These are phyloP conservation scores for Lactarius pseudohatsudake DNA, from an alignment of 768 basidiomycete genomes.

Conservation along the genomic window DNA sequence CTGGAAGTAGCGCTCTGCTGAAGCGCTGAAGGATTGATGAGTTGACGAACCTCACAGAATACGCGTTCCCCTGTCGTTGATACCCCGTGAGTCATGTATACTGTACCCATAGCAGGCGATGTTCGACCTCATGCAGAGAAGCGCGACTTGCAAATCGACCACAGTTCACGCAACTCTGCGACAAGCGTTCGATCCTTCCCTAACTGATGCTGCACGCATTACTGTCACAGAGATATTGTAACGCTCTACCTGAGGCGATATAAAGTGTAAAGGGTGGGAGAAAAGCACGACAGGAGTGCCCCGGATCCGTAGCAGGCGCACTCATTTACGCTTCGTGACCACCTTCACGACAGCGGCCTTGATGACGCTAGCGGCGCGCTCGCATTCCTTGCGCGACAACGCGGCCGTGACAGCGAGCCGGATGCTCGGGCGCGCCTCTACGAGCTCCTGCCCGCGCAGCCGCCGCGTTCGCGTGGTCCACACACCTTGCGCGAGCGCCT, in stretches of 20 bases:
- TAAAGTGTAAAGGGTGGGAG: neutral
- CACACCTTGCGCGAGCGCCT: slow-evolving; percentile 76
- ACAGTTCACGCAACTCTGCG: too few species aligned
- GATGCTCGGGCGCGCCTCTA: slow-evolving; percentile 81
- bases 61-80: slow-evolving; percentile 36
- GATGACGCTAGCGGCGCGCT: slow-evolving; percentile 79
- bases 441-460: slow-evolving; percentile 78
- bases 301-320: neutral
- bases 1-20: too few species aligned
- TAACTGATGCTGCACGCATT: neutral
- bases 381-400: slow-evolving; percentile 84
- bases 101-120: too few species aligned
- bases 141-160: too few species aligned
- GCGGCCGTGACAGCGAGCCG: slow-evolving; percentile 79
- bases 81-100: too few species aligned
- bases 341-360: slow-evolving; percentile 72
- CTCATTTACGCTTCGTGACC: slow-evolving; percentile 54
- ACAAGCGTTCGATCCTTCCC: too few species aligned
- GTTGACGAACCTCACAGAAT: too few species aligned
- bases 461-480: slow-evolving; percentile 83
- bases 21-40: too few species aligned
- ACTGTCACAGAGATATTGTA: neutral
- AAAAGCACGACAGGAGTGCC: neutral
- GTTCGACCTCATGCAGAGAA: too few species aligned
- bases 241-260: neutral